Percentiles rank a stretch among this genome's conserved stretches.
Conservation (phyloP, 1,139 yeast species). For the Debaryomyces robertsiae region DNA sequence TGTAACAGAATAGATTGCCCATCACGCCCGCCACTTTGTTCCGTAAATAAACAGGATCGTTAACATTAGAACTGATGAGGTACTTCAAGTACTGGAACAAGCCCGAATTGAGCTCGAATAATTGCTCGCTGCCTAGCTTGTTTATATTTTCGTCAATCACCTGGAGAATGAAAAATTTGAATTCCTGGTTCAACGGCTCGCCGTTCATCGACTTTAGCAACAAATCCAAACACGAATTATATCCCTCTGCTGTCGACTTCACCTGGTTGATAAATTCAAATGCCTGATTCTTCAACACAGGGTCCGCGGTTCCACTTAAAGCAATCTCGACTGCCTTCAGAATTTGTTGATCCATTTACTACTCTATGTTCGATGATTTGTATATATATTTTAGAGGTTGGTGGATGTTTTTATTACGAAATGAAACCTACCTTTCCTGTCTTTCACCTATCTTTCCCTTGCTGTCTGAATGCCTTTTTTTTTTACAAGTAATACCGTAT, state of each 20-base stretch:
- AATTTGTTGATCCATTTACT: constrained; percentile 76
- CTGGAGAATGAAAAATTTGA: constrained; percentile 79
- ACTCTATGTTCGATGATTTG: constrained; percentile 3
- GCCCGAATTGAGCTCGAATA: constrained; percentile 44
- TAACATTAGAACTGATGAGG: constrained; percentile 30
- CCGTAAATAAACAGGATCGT: constrained; percentile 65
- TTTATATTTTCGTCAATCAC: constrained; percentile 71
- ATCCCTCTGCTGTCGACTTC: constrained; percentile 76
- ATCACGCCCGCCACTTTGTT: constrained; percentile 80
- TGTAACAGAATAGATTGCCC: constrained; percentile 67
- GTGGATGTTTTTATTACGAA: constrained; percentile 3
- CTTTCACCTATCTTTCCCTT: not conserved
- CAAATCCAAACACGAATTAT: constrained; percentile 72
- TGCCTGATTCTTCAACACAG: constrained; percentile 76
- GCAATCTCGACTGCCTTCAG: constrained; percentile 94
- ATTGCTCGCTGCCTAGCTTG: constrained; percentile 49
- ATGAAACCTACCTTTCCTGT: constrained; percentile 4
- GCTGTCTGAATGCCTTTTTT: not conserved
- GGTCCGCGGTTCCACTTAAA: constrained; percentile 74
- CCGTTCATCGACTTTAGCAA: constrained; percentile 36
- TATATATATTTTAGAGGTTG: constrained; percentile 1
- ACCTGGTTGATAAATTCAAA: constrained; percentile 74
- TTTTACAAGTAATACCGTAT: not conserved
- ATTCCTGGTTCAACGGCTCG: constrained; percentile 45
- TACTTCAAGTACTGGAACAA: constrained; percentile 42